These are phyloP conservation scores for Cryptosporidium canis DNA, from an alignment of 169 alveolate species.

Conservation along the genomic window DNA sequence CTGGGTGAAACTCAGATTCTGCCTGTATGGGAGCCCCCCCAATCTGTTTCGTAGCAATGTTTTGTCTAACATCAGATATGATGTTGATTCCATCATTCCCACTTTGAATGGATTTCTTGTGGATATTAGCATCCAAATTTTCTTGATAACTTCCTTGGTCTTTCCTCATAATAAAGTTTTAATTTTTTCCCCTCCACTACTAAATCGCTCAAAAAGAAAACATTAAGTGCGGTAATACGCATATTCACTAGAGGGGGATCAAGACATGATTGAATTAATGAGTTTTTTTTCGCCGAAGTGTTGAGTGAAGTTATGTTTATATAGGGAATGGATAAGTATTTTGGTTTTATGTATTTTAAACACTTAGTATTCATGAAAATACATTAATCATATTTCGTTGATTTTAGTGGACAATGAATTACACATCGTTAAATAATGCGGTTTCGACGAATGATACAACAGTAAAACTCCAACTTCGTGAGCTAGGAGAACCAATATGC, in stretches of 20 bases:
- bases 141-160: neutral
- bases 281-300: neutral
- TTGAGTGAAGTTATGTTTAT: neutral
- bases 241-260: neutral
- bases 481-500: constrained; percentile 62
- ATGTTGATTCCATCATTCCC: neutral
- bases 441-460: constrained; percentile 55
- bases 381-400: neutral
- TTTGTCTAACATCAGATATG: neutral
- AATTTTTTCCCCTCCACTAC: neutral
- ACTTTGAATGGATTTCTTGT: neutral
- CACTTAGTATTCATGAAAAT: neutral
- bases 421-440: neutral
- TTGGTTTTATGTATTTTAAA: neutral
- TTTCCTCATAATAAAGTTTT: neutral
- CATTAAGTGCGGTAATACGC: neutral
- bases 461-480: constrained; percentile 56
- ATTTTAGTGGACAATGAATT: neutral
- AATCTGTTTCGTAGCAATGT: neutral
- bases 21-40: neutral
- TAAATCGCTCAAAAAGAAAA: neutral
- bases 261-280: neutral
- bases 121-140: neutral
- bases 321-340: neutral
- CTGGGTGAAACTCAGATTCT: neutral